Conservation (phyloP, 1,139 yeast species). For the Yamadazyma membranifaciens region DNA sequence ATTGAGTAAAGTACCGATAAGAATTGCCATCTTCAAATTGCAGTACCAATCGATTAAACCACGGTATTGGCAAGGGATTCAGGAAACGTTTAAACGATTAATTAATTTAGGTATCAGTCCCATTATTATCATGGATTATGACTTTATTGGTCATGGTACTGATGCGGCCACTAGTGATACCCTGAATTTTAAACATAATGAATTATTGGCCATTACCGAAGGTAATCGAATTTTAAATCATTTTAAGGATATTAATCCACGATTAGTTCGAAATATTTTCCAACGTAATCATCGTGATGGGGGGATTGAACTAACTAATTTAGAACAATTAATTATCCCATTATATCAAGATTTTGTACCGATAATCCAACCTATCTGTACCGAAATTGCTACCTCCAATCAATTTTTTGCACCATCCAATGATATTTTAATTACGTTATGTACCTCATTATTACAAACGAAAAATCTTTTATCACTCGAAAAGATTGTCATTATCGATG, state of each 20-base stretch:
- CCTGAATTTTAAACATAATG: conserved; percentile 17
- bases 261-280: conserved; percentile 31
- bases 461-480: conserved; percentile 58
- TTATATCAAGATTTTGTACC: conserved; percentile 54
- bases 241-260: conserved; percentile 26
- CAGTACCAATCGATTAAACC: conserved; percentile 34
- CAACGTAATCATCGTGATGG: conserved; percentile 13
- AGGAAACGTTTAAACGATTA: conserved; percentile 49
- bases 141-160: conserved; percentile 8
- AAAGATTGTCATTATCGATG: conserved; percentile 76
- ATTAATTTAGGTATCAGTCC: conserved; percentile 49
- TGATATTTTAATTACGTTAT: conserved; percentile 26
- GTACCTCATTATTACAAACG: conserved; percentile 25
- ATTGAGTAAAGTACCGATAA: conserved; percentile 38
- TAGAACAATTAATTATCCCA: conserved; percentile 40
- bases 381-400: conserved; percentile 30
- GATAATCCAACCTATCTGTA: conserved; percentile 58
- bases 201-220: conserved; percentile 32
- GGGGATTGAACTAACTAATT: conserved; percentile 19
- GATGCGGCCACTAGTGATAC: not conserved
- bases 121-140: conserved; percentile 35
- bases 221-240: conserved; percentile 29
- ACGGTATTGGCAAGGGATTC: conserved; percentile 40
- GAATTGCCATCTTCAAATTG: conserved; percentile 53
- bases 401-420: conserved; percentile 37